Conservation (phyloP, 306 rosid species). For the Castanea crenata region DNA sequence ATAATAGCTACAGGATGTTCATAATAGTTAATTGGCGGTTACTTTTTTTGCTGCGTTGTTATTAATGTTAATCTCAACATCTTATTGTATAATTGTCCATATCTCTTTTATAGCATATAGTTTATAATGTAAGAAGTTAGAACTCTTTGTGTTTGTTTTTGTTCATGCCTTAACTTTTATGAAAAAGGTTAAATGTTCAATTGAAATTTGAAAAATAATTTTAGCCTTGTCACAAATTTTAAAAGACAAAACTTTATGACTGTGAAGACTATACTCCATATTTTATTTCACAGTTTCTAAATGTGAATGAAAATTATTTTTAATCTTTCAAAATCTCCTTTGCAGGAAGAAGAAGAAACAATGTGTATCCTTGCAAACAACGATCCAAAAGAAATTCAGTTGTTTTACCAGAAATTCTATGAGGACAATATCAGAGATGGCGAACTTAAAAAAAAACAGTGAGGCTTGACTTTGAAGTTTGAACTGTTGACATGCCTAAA, state of each 20-base stretch:
- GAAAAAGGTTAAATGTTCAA: background rate
- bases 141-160: background rate
- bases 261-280: background rate
- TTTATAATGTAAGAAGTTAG: background rate
- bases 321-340: conserved; percentile 3
- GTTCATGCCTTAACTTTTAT: background rate
- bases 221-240: background rate
- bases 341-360: conserved; percentile 76
- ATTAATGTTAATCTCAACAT: background rate
- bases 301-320: conserved; percentile 2
- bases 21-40: too few relatives aligned
- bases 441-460: conserved; percentile 71
- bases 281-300: background rate
- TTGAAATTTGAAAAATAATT: background rate
- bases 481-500: conserved; percentile 14
- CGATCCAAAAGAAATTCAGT: conserved; percentile 60
- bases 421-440: conserved; percentile 55
- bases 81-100: background rate
- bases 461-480: conserved; percentile 49
- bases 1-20: background rate
- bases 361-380: too few relatives aligned
- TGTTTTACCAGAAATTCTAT: conserved; percentile 60
- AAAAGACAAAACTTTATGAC: background rate
- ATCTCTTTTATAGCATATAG: too few relatives aligned
- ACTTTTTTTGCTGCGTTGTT: background rate